Base-by-base conservation (phyloP, 306 rosid species). In the Lathyrus oleraceus region DNA sequence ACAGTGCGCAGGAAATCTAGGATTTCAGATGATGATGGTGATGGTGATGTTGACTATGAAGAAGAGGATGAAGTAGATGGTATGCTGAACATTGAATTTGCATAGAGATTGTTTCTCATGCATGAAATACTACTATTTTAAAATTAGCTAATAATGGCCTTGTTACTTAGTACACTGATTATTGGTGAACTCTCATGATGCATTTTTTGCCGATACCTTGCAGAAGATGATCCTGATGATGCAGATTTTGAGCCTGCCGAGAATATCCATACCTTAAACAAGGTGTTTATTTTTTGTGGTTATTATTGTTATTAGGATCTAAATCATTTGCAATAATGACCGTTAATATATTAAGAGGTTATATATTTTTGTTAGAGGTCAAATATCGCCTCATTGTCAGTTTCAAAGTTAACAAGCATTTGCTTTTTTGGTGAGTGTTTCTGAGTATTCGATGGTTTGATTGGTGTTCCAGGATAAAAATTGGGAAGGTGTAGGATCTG, bases 181-280 rank as follows among this genome's bases (percentile, higher is more conserved):
- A 54, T 66, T 61, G 49, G 42, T 57, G 61, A 47, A 52, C 78
- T 21, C 5, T n/a, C 21, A 10, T 51, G 63, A 68, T 71, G 69
- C 60, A 36, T 64, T 43, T 72, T 61, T 54, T 44, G 67, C 1
- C 51, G 15, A 35, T 71, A 71, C 65, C 60, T 79, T 70, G 84
- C 92, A 95, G 97, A 89, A 82, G 99, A 95, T 87, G 99, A 95
- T 78, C 96, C 97, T 0, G 95, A 87, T 48, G 99, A 95, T 77
- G 95, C 81, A 53, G 99, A 95, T 79, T 95, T 95, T 69, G 97
- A 95, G 77, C 99, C 96, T 65, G 84, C 74, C 27, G 39, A 81
- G 2, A 85, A 71, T 82, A 88, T 80, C 44, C 95, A 79, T 67
- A 48, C 97, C 45, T 85, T 78, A 47, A 87, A 79, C 48, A 91